Percentiles rank a stretch among this genome's conserved stretches.
These are phyloP conservation scores for Kodamaea nitidulidarum DNA, from an alignment of 805 yeast genomes.

Conservation along the genomic window DNA sequence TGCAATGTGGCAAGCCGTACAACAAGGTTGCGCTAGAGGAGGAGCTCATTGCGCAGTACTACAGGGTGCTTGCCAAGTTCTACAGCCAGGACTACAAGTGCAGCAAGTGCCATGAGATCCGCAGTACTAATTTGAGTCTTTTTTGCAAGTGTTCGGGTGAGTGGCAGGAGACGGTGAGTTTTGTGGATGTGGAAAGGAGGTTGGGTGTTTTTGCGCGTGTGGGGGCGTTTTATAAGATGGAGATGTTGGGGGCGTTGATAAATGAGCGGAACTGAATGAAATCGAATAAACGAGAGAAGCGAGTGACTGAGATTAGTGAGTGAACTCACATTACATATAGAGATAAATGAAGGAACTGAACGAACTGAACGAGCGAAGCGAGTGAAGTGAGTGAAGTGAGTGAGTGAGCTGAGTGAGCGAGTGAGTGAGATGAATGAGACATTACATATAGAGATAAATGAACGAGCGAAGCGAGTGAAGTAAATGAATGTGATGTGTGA, in stretches of 20 bases:
- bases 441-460: too few relatives aligned
- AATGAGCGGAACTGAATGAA: conserved; percentile 19
- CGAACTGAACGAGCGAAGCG: too few relatives aligned
- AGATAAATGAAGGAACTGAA: too few relatives aligned
- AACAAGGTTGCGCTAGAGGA: conserved; percentile 76
- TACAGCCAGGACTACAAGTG: conserved; percentile 81
- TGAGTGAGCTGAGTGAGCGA: too few relatives aligned
- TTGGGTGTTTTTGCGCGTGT: conserved; percentile 53
- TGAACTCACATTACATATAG: too few relatives aligned
- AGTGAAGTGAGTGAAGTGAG: too few relatives aligned
- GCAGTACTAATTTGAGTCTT: conserved; percentile 62
- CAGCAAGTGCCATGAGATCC: conserved; percentile 64
- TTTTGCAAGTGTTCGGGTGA: conserved; percentile 87
- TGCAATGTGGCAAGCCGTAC: conserved; percentile 59
- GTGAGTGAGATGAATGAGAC: too few relatives aligned
- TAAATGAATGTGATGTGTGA: too few relatives aligned
- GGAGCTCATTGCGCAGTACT: conserved; percentile 61
- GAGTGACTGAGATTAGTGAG: not conserved
- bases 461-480: too few relatives aligned
- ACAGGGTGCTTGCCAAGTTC: conserved; percentile 52
- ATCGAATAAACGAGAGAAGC: too few relatives aligned
- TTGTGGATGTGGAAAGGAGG: conserved; percentile 41
- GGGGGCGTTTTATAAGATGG: conserved; percentile 57
- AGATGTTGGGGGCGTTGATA: conserved; percentile 42
- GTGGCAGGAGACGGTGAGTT: conserved; percentile 61